A percentile compares a stretch with the other conserved stretches of the same genome.
Conservation (phyloP, 1,284 basidiomycete species). For the Puccinia coronata region DNA sequence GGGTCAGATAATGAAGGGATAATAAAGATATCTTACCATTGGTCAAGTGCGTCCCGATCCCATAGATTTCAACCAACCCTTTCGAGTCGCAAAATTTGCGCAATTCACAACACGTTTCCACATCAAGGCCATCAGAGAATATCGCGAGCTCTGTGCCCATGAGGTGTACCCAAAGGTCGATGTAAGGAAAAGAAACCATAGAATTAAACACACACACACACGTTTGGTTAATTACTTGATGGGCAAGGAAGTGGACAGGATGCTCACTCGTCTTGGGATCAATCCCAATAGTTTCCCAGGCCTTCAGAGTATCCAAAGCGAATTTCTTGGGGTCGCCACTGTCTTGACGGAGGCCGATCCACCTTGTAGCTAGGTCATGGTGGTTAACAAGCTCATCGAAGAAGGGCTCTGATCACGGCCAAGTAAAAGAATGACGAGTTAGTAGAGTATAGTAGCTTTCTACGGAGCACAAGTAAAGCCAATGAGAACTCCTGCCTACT, state of each 20-base stretch:
- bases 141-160: slow-evolving; percentile 68
- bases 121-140: slow-evolving; percentile 76
- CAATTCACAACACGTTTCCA: slow-evolving; percentile 71
- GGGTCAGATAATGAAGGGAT: too few relatives aligned
- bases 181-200: too few relatives aligned
- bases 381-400: slow-evolving; percentile 71
- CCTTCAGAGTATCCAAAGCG: slow-evolving; percentile 69
- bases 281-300: slow-evolving; percentile 70
- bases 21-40: slow-evolving; percentile 63
- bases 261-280: slow-evolving; percentile 65
- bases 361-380: slow-evolving; percentile 67
- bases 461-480: too few relatives aligned
- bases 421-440: not conserved
- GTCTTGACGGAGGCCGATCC: slow-evolving; percentile 85
- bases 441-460: too few relatives aligned
- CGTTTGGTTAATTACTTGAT: not conserved
- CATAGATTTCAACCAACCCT: slow-evolving; percentile 77
- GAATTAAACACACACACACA: too few relatives aligned
- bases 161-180: too few relatives aligned
- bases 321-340: slow-evolving; percentile 81
- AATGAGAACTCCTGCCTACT: slow-evolving; percentile 57
- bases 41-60: slow-evolving; percentile 85
- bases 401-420: slow-evolving; percentile 63
- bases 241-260: not conserved
- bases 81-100: slow-evolving; percentile 72